Base-by-base conservation (phyloP, 2,329 filamentous ascomycete species). In the Fusarium anthophilum region DNA sequence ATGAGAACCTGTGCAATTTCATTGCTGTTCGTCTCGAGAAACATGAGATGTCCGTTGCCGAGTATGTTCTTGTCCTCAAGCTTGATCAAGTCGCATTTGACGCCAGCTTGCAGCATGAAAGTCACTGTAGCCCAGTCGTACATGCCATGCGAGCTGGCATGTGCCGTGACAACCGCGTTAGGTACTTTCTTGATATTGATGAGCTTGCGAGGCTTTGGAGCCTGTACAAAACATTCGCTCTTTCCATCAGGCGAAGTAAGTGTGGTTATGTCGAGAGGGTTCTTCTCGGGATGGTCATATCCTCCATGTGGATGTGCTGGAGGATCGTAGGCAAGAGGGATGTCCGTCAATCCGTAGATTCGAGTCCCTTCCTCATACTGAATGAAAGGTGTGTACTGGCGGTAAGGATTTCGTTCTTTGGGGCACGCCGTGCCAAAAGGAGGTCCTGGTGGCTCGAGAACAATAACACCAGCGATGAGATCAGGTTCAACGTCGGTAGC, bases 31-130 rank as follows among this genome's bases (percentile, higher is more conserved):
- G 80, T 83, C 80, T 90, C 88, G 39, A 90, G 75, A 51, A 88
- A 88, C 80, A 87, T 83, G 66, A 90, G 83, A 73, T 90, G 88
- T 0, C 87, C 88, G 66, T 91, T 91, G 0, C 89, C 89, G 28
- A 80, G 76, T 4, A 90, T 84, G 0, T 83, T 83, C 3, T 80
- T 63, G 2, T 86, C 78, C 0, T 81, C 83, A 50, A 91, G 80
- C 56, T 83, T 79, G 41, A 88, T 71, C 80, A 84, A 85, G 6
- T 86, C 81, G 3, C 84, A 82, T 0, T 75, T 66, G 3, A 86
- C 83, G 0, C 89, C 88, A 5, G 85, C 87, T 75, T 91, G 89
- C 59, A 79, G 74, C 75, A 91, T 76, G 76, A 87, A 91, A 18
- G 79, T 69, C 4, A 87, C 84, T 0, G 86, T 89, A 41, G 87